Evolutionary conservation across 2,329 filamentous ascomycete species (phyloP), one percentile per base, ranked within the genome.

Genomic region (Beauveria varroae): DNA sequence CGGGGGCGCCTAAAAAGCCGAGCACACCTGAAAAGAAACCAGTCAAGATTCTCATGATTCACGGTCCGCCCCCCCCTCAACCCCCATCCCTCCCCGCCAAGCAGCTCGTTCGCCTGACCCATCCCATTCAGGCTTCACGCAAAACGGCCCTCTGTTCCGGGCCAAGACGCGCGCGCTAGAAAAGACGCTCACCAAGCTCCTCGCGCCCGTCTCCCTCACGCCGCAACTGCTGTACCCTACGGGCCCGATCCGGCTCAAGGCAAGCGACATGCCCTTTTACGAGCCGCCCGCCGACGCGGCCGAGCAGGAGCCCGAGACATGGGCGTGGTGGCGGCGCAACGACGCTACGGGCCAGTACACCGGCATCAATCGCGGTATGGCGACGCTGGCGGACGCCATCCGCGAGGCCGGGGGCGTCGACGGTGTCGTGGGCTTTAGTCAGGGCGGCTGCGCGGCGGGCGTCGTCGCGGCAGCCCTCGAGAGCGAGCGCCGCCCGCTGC

Each of bases 111-210:
- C 14, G 34, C 14, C 24, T 37, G 52, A 34, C 43, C 16, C 8
- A 14, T 56, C 30, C 10, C 41, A 22, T 43, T 12, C 61, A 87
- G 89, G 93, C 74, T 97, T 87, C 82, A 96, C 93, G 8, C 93
- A 98, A 79, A 96, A 90, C 30, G 92, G 93, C 4, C 75, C 87
- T 4, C 79, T 92, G 65, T 97, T 97, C 83, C 88, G 86, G 72
- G 84, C 88, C 73, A 97, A 97, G 78, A 96, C 91, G 51, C 90
- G 91, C 73, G 91, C 91, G 12, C 80, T 97, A 1, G 86, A 92
- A 68, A 96, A 97, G 74, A 79, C 87, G 59, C 82, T 97, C 62
- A 74, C 79, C 63, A 96, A 96, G 71, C 77, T 85, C 30, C 88
- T 97, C 65, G 74, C 81, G 2, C 81, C 86, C 50, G 75, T 82